A percentile compares a stretch with the other conserved stretches of the same genome.
phyloP scores from a whole-genome alignment of 305 asterid species.

The Petunia hybrid region DNA sequence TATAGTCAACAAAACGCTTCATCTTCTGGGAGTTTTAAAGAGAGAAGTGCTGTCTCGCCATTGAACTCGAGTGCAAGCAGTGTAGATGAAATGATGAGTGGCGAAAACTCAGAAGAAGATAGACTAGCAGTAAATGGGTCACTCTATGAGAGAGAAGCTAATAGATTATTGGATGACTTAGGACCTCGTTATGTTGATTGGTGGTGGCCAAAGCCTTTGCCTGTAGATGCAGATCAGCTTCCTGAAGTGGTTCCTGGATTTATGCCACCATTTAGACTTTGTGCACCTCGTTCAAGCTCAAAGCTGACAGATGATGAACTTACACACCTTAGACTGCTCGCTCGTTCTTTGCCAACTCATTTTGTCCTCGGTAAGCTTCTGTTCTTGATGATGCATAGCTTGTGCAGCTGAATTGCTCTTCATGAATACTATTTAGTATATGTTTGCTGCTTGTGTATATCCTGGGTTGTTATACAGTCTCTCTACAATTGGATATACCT shows the following conservation, averaged over 20 bases:
- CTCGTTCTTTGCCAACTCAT: conserved; percentile 89
- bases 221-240: conserved; percentile 94
- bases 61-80: conserved; percentile 44
- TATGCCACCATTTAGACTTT: conserved; percentile 73
- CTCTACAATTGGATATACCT: not conserved
- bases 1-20: conserved; percentile 41
- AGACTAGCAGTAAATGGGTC: conserved; percentile 47
- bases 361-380: conserved; percentile 83
- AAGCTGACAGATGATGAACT: conserved; percentile 82
- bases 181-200: conserved; percentile 98
- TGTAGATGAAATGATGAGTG: conserved; percentile 43
- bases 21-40: conserved; percentile 32
- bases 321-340: conserved; percentile 81
- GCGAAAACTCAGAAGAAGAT: conserved; percentile 49
- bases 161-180: conserved; percentile 84
- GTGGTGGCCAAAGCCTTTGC: conserved; percentile 96
- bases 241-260: conserved; percentile 83
- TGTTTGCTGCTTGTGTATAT: conserved; percentile 20
- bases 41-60: conserved; percentile 34
- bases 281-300: conserved; percentile 70
- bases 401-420: not conserved
- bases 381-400: conserved; percentile 19
- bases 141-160: conserved; percentile 85
- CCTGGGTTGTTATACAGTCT: conserved; percentile 10
- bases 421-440: not conserved